A percentile compares a stretch with the other conserved stretches of the same genome.
phyloP scores from a whole-genome alignment of 2,329 filamentous ascomycete species.

The Colletotrichum sp. region DNA sequence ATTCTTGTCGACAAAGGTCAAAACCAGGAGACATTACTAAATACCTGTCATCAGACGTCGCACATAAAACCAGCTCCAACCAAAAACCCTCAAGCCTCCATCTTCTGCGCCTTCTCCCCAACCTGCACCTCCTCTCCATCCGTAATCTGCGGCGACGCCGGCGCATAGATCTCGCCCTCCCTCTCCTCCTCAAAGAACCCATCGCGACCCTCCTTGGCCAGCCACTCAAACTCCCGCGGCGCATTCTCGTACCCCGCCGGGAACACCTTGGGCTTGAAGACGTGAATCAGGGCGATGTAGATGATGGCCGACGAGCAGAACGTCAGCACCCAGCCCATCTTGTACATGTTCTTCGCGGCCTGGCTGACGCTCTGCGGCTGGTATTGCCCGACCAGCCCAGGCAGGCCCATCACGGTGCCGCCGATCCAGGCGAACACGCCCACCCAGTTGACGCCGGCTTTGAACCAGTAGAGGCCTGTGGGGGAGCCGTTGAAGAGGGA shows the following conservation, averaged over 20 bases:
- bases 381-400: constrained; percentile 30
- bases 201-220: constrained; percentile 27
- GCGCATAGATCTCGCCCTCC: constrained; percentile 15
- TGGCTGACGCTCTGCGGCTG: constrained; percentile 27
- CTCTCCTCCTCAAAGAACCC: constrained; percentile 29
- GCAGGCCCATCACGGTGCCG: constrained; percentile 28
- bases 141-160: constrained; percentile 5
- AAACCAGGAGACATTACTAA: neutral
- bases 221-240: constrained; percentile 24
- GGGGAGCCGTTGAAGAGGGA: constrained; percentile 31
- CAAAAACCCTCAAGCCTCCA: neutral
- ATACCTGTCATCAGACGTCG: neutral
- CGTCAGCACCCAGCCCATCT: constrained; percentile 33
- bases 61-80: rapidly evolving
- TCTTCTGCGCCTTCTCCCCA: constrained; percentile 3
- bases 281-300: constrained; percentile 23
- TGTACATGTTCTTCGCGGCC: constrained; percentile 32
- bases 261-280: constrained; percentile 27
- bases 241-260: constrained; percentile 24
- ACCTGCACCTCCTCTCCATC: constrained; percentile 1
- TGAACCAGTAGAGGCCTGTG: constrained; percentile 35
- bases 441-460: constrained; percentile 33
- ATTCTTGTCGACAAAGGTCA: rapidly evolving
- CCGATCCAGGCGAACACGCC: constrained; percentile 28
- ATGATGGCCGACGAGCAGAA: constrained; percentile 29